phyloP scores from a whole-genome alignment of 495 filamentous ascomycete genomes.

The Penicillium taxi region DNA sequence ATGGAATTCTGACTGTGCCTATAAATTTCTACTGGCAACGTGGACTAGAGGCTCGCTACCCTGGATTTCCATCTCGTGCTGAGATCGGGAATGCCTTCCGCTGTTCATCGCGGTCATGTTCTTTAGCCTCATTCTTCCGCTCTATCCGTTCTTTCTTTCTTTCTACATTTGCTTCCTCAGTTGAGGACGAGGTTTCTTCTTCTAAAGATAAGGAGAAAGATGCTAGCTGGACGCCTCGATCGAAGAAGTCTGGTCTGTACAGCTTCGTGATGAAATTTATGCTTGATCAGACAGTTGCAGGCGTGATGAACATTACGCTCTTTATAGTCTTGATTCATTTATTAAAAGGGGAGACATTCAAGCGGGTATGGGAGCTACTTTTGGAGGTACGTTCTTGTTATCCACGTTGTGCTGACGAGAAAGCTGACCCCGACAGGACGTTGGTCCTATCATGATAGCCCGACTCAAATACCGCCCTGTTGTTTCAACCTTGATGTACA shows the following conservation, averaged over 20 bases:
- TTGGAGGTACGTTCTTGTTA: conserved; percentile 25
- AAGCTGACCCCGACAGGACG: conserved; percentile 40
- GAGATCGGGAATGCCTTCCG: conserved; percentile 15
- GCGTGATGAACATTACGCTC: conserved; percentile 65
- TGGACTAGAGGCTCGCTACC: conserved; percentile 48
- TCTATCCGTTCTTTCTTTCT: conserved; percentile 29
- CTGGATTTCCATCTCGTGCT: conserved; percentile 33
- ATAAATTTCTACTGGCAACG: conserved; percentile 84
- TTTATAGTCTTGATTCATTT: conserved; percentile 58
- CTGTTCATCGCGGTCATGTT: conserved; percentile 6
- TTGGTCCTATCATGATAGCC: conserved; percentile 61
- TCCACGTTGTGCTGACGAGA: background rate
- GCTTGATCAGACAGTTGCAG: conserved; percentile 74
- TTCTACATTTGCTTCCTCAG: conserved; percentile 20
- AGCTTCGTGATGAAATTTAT: conserved; percentile 77
- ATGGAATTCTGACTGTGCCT: conserved; percentile 65
- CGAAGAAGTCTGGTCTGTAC: conserved; percentile 28
- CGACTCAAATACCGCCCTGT: conserved; percentile 77
- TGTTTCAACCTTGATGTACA: conserved; percentile 73
- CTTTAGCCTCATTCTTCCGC: conserved; percentile 29
- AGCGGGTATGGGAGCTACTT: conserved; percentile 24
- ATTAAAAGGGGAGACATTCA: conserved; percentile 35
- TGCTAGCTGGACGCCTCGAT: conserved; percentile 16
- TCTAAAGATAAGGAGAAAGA: conserved; percentile 43
- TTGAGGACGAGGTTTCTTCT: conserved; percentile 23